Evolutionary conservation across 768 basidiomycete genomes (phyloP), one percentile per base, ranked within the genome.

Genomic region (Leccinum disarticulatum): DNA sequence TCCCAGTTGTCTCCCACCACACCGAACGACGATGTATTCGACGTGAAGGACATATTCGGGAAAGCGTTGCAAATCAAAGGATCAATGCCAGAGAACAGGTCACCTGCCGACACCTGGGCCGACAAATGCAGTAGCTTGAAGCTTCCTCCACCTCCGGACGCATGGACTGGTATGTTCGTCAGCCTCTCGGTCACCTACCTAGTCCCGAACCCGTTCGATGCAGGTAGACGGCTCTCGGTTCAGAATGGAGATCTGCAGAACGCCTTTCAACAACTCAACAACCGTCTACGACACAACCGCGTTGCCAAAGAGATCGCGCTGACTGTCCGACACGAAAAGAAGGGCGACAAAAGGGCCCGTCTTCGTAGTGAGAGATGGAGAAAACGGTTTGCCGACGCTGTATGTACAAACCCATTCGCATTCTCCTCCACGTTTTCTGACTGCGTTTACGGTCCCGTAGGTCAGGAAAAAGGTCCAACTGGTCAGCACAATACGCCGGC

Each of bases 381-480:
- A 70, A 86, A 80, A 67, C 84, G 81, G 60, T 94, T 93, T 73
- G 87, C 91, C 52, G 78, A 91, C 65, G 87, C 91, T 81, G 91
- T 85, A 76, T 64, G 84, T 64, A 54, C 53, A 60, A 28, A 48
- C 27, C 13, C 53, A 22, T 27, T 59, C 13, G 15, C 36, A 61
- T 57, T 35, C 31, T 58, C 68, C 47, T 61, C 47, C 58, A 54
- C 52, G 56, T 33, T 47, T 48, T 36, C 57, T 68, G 46, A 65
- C 60, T 53, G 49, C 11, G 19, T 47, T 54, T 64, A 60, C 49
- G 58, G 59, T 58, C 55, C 59, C 64, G n/a, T 67, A 93, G 91
- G 91, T 93, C 61, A 84, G 91, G 73, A 84, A 84, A 77, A 93
- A 90, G 76, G 89, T 93, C 38, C 83, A 88, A 68, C 76, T 93